phyloP scores from a whole-genome alignment of 2,329 filamentous ascomycete genomes.

The Zasmidium citrigriseum region DNA sequence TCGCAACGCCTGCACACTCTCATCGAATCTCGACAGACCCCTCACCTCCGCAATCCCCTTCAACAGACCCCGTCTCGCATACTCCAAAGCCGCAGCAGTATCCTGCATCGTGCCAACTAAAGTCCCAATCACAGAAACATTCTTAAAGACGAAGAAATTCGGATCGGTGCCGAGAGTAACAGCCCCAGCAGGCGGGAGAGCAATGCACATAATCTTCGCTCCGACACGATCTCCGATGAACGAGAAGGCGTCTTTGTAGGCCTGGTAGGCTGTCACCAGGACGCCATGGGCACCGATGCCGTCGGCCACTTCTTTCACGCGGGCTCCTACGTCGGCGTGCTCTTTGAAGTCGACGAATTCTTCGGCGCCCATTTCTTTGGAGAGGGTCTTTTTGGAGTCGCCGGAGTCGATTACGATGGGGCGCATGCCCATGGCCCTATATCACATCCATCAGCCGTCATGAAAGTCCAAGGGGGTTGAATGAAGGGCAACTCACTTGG shows the following conservation, averaged over 20 bases:
- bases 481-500: too few species aligned
- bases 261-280: constrained; percentile 39
- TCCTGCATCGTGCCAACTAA: constrained; percentile 52
- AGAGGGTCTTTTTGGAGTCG: constrained; percentile 48
- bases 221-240: constrained; percentile 52
- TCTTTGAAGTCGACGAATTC: constrained; percentile 58
- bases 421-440: constrained; percentile 56
- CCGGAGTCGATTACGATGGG: constrained; percentile 59
- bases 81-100: constrained; percentile 49
- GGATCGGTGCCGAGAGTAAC: constrained; percentile 38
- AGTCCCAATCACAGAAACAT: constrained; percentile 37
- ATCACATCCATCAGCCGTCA: constrained; percentile 1
- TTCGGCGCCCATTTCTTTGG: constrained; percentile 54
- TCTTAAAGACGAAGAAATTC: constrained; percentile 33
- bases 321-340: constrained; percentile 39
- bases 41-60: constrained; percentile 54
- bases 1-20: constrained; percentile 52
- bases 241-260: constrained; percentile 42
- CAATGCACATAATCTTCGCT: constrained; percentile 54
- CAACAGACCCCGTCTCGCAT: constrained; percentile 52
- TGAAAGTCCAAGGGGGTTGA: background rate
- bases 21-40: constrained; percentile 48
- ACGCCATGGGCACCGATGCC: constrained; percentile 51
- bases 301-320: constrained; percentile 49
- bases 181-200: constrained; percentile 38